Conservation (phyloP, 768 basidiomycete genomes). For the Lactarius pseudohatsudake region DNA sequence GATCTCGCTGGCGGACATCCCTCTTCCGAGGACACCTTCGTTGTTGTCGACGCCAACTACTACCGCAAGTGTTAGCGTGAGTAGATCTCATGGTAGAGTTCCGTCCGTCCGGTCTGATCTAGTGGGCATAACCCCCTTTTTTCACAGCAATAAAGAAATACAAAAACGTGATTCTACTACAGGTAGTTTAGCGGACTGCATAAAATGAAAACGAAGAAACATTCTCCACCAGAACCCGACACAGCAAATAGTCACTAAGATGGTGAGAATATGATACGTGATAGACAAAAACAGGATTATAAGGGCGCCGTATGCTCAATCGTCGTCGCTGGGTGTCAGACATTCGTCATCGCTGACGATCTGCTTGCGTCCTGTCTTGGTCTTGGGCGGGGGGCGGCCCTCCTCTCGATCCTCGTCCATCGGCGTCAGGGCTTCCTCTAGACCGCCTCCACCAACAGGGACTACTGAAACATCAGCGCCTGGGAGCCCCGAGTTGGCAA, state of each 20-base stretch:
- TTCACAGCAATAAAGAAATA: conserved; percentile 29
- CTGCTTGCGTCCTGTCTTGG: conserved; percentile 65
- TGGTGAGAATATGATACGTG: conserved; percentile 1
- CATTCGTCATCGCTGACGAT: conserved; percentile 67
- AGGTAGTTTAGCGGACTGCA: conserved; percentile 20
- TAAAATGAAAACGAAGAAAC: not conserved
- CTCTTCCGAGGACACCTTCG: no score
- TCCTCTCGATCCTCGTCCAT: conserved; percentile 66
- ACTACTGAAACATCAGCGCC: conserved; percentile 55
- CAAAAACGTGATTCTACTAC: conserved; percentile 26
- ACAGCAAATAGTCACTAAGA: not conserved
- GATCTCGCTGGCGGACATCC: no score
- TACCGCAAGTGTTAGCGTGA: no score
- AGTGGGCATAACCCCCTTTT: no score
- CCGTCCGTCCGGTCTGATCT: no score
- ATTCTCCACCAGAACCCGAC: conserved; percentile 7
- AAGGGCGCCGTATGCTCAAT: conserved; percentile 36
- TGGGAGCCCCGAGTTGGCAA: conserved; percentile 69
- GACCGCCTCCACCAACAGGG: conserved; percentile 49
- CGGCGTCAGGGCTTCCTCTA: conserved; percentile 71
- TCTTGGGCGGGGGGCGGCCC: conserved; percentile 58
- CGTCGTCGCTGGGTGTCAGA: conserved; percentile 76
- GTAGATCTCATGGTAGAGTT: no score
- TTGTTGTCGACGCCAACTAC: no score
- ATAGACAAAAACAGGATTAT: conserved; percentile 7